Evolutionary conservation across 352 stramenopile species (phyloP), one percentile per base, ranked within the genome.

Genomic region (Pythium myriotylum): DNA sequence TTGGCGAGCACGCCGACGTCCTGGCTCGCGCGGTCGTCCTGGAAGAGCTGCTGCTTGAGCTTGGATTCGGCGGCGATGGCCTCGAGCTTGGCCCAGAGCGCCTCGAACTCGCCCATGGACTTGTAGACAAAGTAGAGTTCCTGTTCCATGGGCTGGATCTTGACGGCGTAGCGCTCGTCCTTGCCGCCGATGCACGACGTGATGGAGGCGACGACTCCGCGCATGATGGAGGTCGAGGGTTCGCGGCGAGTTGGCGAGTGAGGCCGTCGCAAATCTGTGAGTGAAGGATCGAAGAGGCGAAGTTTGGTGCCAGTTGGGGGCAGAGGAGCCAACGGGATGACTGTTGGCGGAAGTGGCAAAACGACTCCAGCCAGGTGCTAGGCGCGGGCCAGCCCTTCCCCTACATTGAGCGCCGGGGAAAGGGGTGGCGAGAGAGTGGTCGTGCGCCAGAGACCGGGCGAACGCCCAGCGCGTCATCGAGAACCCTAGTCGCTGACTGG

Each of bases 111-210:
- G 67, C 49, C 59, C 70, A 91, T 72, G 20, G 70, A 88, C 77
- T 91, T 91, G 77, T 93, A 93, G 33, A 90, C 82, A 66, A 90
- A 93, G 72, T 92, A 91, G 19, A 70, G 61, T 16, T 57, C 70
- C 16, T 73, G 74, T 24, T 77, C 59, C 17, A 62, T 43, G 3
- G 76, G 68, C 40, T 70, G 54, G 43, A 92, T 73, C 65, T 87
- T 78, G 37, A 93, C 76, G 8, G 84, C 84, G 59, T 90, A 93
- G 50, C 77, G 86, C 40, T 91, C 84, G 45, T 91, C 74, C 56
- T 89, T 89, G 63, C 84, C 84, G 55, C 84, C 84, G 60, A 93
- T 87, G 55, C 84, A 93, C 14, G 82, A 90, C 48, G 84, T 93
- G 17, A 93, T 79, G 14, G 72, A 78, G 19, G 84, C 84, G 50